Percentiles rank a stretch among this genome's conserved stretches.
Conservation (phyloP, 331 rosid species). For the Malus hybrid region DNA sequence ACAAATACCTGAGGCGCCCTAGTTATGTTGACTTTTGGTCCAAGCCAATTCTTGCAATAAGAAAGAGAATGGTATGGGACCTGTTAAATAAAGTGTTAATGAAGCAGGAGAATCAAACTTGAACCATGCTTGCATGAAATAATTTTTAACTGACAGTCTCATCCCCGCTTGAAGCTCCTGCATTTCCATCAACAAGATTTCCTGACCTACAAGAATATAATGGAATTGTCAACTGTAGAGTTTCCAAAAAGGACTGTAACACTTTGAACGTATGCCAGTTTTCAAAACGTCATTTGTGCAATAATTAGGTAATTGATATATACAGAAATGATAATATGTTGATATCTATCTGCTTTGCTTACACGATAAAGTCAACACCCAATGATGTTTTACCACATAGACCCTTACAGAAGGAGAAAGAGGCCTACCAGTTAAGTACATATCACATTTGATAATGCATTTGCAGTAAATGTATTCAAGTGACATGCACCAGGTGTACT, state of each 20-base stretch:
- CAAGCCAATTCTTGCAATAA: constrained; percentile 95
- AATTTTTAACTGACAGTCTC: constrained; percentile 57
- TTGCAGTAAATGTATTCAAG: too few relatives aligned
- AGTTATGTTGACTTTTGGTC: constrained; percentile 89
- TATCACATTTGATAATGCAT: background rate
- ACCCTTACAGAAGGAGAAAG: too few relatives aligned
- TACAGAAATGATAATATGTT: background rate
- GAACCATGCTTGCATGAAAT: background rate
- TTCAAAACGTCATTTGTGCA: background rate
- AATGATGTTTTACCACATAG: background rate
- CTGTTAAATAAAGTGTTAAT: constrained; percentile 32
- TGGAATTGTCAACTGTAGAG: background rate
- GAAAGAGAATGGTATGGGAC: constrained; percentile 93
- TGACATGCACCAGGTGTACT: background rate
- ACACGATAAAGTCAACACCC: background rate
- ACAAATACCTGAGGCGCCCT: constrained; percentile 86
- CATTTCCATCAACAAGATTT: constrained; percentile 74
- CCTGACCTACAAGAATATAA: constrained; percentile 60
- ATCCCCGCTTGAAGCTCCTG: constrained; percentile 87
- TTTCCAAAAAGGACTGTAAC: background rate
- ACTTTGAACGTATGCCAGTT: background rate
- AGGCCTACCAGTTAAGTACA: background rate
- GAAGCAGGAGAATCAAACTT: background rate
- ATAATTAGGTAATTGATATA: background rate
- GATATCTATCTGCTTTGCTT: background rate